Evolutionary conservation across 2,329 filamentous ascomycete genomes (phyloP), one percentile per base, ranked within the genome.

Genomic region (Xylariaceae sp.): DNA sequence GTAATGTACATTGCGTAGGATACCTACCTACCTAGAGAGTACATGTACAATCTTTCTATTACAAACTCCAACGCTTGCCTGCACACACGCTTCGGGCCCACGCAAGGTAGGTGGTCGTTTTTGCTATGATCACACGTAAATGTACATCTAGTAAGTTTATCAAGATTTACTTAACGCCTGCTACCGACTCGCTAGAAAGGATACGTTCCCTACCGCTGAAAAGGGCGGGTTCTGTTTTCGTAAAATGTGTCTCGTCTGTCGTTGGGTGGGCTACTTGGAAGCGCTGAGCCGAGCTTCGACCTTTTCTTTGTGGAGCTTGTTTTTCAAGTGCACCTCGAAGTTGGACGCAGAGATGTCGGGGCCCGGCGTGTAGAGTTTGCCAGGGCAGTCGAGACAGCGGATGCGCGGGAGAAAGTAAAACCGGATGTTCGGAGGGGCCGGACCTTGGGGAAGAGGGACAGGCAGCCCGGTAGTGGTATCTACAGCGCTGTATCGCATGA

Each of bases 241-340:
- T n/a, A n/a, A n/a, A n/a, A n/a, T n/a, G n/a, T n/a, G n/a, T n/a
- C n/a, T n/a, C n/a, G n/a, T n/a, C n/a, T n/a, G n/a, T n/a, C n/a
- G n/a, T n/a, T n/a, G n/a, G n/a, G n/a, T n/a, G n/a, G n/a, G n/a
- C n/a, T 16, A 42, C n/a, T 43, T 48, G 41, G 43, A 24, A 15
- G 18, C 28, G 34, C 37, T 24, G 15, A 51, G 27, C 18, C 48
- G 36, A 26, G 33, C 41, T 38, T 81, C 75, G 8, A 89, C 85
- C 52, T 76, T 76, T 50, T 86, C 79, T 53, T 82, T 76, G 61
- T 98, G 92, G 36, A 74, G 70, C 30, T 85, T 78, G 62, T 95
- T 96, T 62, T 83, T 86, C 34, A 97, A 70, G 66, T 98, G 92
- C 1, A 94, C 80, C 64, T 95, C 87, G 48, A 98, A 98, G 57